Conservation (phyloP, 331 rosid species). For the Malus hybrid region DNA sequence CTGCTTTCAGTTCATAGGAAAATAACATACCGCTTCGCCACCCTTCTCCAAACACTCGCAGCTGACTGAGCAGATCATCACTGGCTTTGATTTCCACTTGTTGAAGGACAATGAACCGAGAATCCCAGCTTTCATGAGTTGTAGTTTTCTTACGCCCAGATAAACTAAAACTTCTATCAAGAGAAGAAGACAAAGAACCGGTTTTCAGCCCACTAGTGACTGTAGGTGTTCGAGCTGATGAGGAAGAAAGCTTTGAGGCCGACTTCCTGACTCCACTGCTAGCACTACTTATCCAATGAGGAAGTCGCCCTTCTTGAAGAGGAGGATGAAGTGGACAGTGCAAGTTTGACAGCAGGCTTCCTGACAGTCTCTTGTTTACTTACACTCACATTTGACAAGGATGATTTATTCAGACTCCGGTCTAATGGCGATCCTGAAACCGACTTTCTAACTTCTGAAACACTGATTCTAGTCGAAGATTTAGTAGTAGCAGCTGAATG, state of each 20-base stretch:
- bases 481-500: too few relatives aligned
- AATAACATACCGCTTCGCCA: too few relatives aligned
- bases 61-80: too few relatives aligned
- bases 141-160: too few relatives aligned
- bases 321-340: constrained; percentile 34
- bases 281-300: constrained; percentile 46
- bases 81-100: too few relatives aligned
- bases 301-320: constrained; percentile 45
- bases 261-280: constrained; percentile 52
- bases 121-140: too few relatives aligned
- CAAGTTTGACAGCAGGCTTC: constrained; percentile 37
- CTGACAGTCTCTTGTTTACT: constrained; percentile 28
- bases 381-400: constrained; percentile 25
- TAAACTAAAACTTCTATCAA: too few relatives aligned
- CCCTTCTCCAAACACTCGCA: too few relatives aligned
- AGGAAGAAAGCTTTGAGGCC: constrained; percentile 50
- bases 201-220: constrained; percentile 49
- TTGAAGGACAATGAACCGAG: too few relatives aligned
- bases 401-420: constrained; percentile 30
- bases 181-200: constrained; percentile 31
- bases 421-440: constrained; percentile 1
- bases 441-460: too few relatives aligned
- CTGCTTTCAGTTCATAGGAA: too few relatives aligned
- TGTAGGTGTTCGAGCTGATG: constrained; percentile 43
- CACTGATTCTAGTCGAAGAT: too few relatives aligned